phyloP scores from a whole-genome alignment of 768 basidiomycete species.

The Leccinum longicurvipes region DNA sequence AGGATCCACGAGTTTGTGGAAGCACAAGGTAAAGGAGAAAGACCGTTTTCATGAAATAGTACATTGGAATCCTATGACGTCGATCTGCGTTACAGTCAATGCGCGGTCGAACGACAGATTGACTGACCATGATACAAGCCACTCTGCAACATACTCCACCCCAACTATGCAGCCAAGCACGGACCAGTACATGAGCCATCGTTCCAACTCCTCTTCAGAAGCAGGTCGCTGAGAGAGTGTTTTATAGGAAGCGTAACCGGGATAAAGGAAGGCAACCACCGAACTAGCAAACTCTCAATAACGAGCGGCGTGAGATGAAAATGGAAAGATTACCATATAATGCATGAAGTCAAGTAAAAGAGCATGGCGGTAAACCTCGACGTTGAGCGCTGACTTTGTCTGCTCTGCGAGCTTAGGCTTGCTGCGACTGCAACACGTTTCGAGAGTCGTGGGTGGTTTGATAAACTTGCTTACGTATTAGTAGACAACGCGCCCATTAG shows the following conservation, averaged over 20 bases:
- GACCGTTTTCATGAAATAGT: constrained; percentile 74
- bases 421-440: constrained; percentile 15
- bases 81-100: constrained; percentile 9
- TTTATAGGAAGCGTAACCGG: constrained; percentile 96
- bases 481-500: constrained; percentile 25
- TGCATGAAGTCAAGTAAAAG: constrained; percentile 39
- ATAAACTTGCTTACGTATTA: constrained; percentile 24
- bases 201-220: constrained; percentile 78
- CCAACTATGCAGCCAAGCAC: constrained; percentile 79
- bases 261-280: constrained; percentile 81
- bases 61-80: constrained; percentile 77
- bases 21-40: constrained; percentile 89
- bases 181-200: constrained; percentile 99
- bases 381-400: not conserved
- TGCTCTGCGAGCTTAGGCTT: not conserved
- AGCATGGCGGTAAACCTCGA: constrained; percentile 31
- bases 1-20: constrained; percentile 85
- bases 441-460: not conserved
- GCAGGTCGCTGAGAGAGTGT: constrained; percentile 84
- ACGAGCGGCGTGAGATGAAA: constrained; percentile 27
- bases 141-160: constrained; percentile 81
- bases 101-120: constrained; percentile 6
- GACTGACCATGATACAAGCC: constrained; percentile 81
- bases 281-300: constrained; percentile 42
- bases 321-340: constrained; percentile 35